Percentiles rank a stretch among this genome's conserved stretches.
phyloP scores from a whole-genome alignment of 2,329 filamentous ascomycete genomes.

The Pestalotiopsis sp. region DNA sequence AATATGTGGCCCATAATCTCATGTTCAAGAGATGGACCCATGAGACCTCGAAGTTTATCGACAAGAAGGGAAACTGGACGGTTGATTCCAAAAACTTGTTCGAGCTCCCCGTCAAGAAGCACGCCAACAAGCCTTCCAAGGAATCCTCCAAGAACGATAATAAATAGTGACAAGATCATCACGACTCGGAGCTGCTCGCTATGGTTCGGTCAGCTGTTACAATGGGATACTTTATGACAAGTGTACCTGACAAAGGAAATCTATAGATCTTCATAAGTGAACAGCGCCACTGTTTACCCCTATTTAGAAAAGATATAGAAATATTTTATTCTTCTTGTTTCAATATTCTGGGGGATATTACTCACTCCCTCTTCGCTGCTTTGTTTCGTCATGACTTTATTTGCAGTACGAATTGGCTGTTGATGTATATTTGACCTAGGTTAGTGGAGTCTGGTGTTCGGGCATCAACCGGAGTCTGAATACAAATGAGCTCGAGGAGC shows the following conservation, averaged over 20 bases:
- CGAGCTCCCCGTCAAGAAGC: not conserved
- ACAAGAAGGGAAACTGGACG: slow-evolving; percentile 7
- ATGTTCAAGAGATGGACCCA: slow-evolving; percentile 17
- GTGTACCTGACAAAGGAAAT: not conserved
- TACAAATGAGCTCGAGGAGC: not conserved
- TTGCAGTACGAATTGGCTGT: no score
- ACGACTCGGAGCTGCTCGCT: not conserved
- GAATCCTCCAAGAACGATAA: not conserved
- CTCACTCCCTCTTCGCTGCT: no score
- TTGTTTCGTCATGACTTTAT: no score
- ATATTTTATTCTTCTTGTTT: no score
- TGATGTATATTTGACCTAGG: no score
- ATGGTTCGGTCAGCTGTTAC: not conserved
- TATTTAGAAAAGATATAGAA: not conserved
- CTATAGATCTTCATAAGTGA: not conserved
- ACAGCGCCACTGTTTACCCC: not conserved
- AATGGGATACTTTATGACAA: not conserved
- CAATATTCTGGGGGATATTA: no score
- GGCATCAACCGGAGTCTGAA: not conserved
- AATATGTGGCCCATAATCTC: not conserved
- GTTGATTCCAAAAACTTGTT: not conserved
- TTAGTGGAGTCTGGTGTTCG: not conserved
- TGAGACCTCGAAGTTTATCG: not conserved
- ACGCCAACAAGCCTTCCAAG: not conserved
- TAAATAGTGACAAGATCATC: not conserved